Base-by-base conservation (phyloP, 306 rosid species). In the Clitoria ternatea region DNA sequence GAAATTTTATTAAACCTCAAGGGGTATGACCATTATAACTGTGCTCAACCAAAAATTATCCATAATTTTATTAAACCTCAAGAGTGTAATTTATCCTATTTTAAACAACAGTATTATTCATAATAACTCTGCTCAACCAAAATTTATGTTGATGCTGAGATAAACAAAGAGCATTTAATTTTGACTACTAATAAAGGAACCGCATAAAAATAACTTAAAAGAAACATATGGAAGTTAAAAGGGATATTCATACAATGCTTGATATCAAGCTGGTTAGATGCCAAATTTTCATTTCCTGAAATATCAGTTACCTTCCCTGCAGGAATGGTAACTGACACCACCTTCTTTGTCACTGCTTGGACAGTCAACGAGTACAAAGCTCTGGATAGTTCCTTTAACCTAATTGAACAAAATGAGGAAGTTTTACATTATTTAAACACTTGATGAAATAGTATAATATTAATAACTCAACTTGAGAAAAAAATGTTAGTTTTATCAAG, bases 271-370 rank as follows among this genome's bases (percentile, higher is more conserved):
- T 84, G 81, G 81, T 84, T 86, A 13, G 95, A 88, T 72, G 83
- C 87, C 87, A 85, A 52, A 73, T 88, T 88, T 65, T 49, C 83
- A 78, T 88, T 88, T 63, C 87, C 95, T 61, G 95, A 86, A 72
- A 88, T 84, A 70, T 88, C 95, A 54, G 80, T 72, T 67, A 80
- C 87, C 76, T 66, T 88, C 77, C 84, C 89, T 24, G 75, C 76
- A 61, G 91, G 89, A 79, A 88, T 55, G 73, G 77, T 47, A 81
- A 88, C 84, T 69, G 86, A 79, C 68, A 88, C 48, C 68, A 88
- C 48, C 22, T 78, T 75, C 70, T 80, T 77, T 20, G 82, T 42
- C 49, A 12, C 78, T 54, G 83, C 78, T 35, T 59, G 63, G 68
- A 88, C 84, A 26, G 67, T 80, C 79, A 88, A 48, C 17, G 83